Base-by-base conservation (phyloP, 805 yeast species). In the Sungouiozyma intestinalis region DNA sequence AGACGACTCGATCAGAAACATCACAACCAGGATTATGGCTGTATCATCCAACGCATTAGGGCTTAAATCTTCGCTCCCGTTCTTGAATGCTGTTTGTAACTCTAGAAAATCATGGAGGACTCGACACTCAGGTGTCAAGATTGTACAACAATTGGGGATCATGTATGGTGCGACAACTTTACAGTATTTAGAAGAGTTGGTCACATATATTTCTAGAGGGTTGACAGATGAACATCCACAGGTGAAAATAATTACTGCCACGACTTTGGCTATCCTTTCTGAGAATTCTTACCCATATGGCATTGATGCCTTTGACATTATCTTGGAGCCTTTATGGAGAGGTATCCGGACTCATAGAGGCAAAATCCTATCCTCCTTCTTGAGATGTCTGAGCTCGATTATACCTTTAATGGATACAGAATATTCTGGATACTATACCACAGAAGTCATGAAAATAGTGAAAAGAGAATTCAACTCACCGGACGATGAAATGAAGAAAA, bases 391-490 rank as follows among this genome's bases (percentile, higher is more conserved):
- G 18, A 95, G 94, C 0, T 74, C 76, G 20, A 68, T 88, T 4
- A 77, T 88, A 3, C 95, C 97, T 0, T 64, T 90, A 40, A 86
- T 90, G 95, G 82, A 78, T 44, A 77, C 78, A 15, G 95, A 86
- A 47, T 80, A 83, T 56, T 79, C 87, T 2, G 75, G 77, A 41
- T 83, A 77, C 57, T 87, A 85, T 50, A 76, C 96, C 0, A 71
- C 71, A 38, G 94, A 85, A 55, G 71, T 87, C 2, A 73, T 87
- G 69, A 65, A 65, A 16, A 71, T 86, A 20, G 65, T 87, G 4
- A 53, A 76, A 2, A 67, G 92, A 41, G 94, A 88, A 60, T 84
- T 86, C 51, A 60, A 66, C 31, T 76, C 94, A 0, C 87, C 92
- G 0, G 95, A 86, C 54, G 94, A 84, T 46, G 95, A 87, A 39